Percentiles rank a stretch among this genome's conserved stretches.
Conservation (phyloP, 2,329 filamentous ascomycete species). For the Xylaria sp. region DNA sequence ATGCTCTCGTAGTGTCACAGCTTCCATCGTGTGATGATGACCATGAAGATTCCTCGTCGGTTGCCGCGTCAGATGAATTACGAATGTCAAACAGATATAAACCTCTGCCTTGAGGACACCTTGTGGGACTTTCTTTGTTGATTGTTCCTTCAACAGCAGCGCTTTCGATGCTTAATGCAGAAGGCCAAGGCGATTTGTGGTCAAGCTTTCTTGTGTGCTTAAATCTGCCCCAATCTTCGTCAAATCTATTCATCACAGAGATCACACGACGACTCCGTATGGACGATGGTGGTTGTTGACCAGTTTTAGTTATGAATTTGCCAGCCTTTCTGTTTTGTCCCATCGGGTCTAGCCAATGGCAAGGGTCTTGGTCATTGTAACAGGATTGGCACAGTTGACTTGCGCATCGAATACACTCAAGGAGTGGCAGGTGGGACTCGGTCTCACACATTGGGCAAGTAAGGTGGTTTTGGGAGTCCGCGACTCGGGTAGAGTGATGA, state of each 20-base stretch:
- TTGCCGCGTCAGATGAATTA: background rate
- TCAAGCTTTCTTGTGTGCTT: no score
- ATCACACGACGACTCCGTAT: no score
- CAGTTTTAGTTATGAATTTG: no score
- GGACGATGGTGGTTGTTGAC: no score
- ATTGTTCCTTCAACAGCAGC: no score
- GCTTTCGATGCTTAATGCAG: background rate
- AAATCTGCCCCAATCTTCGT: no score
- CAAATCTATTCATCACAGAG: no score
- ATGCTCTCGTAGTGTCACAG: background rate
- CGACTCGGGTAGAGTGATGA: background rate
- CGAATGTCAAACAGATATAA: no score
- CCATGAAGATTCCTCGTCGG: background rate
- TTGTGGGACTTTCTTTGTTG: background rate
- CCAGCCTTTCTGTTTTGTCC: no score
- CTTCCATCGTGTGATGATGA: constrained; percentile 19
- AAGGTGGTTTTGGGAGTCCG: background rate
- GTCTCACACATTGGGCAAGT: background rate
- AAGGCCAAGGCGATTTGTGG: background rate
- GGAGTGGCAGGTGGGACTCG: background rate
- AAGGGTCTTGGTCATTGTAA: background rate
- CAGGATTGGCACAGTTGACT: constrained; percentile 1
- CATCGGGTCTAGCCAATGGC: no score
- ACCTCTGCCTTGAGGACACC: background rate
- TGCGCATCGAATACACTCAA: constrained; percentile 7